These are phyloP conservation scores for Fusarium verticillioides DNA, from an alignment of 2,329 filamentous ascomycete genomes.

Conservation along the genomic window DNA sequence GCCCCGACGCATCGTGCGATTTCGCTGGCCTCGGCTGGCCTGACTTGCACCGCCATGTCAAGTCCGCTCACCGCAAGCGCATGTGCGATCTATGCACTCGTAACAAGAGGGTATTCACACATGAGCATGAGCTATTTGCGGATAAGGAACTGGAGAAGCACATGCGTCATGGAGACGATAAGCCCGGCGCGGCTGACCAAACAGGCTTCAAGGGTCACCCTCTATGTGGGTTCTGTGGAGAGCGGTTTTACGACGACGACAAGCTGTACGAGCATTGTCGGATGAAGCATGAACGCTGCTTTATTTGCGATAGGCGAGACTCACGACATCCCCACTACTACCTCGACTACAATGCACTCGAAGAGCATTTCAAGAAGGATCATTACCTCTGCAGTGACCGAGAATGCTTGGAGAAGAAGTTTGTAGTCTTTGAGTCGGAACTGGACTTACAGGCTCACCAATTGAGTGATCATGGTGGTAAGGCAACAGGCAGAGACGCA, in stretches of 20 bases:
- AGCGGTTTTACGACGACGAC: conserved; percentile 95
- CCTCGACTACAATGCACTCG: conserved; percentile 85
- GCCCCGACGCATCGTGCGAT: conserved; percentile 83
- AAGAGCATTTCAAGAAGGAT: conserved; percentile 86
- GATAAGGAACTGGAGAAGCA: conserved; percentile 84
- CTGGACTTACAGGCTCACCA: conserved; percentile 96
- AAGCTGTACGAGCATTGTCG: conserved; percentile 94
- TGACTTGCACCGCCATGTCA: conserved; percentile 78
- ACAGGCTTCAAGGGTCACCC: conserved; percentile 97
- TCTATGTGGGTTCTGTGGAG: conserved; percentile 90
- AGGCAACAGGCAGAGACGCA: conserved; percentile 84
- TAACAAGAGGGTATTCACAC: conserved; percentile 98
- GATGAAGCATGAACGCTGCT: conserved; percentile 93
- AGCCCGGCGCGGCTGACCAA: conserved; percentile 88
- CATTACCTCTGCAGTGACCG: conserved; percentile 87
- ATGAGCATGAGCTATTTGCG: conserved; percentile 94
- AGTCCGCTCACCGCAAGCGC: conserved; percentile 81
- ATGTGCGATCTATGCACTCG: conserved; percentile 92
- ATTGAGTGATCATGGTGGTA: conserved; percentile 85
- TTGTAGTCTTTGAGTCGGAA: conserved; percentile 94
- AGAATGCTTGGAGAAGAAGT: conserved; percentile 96
- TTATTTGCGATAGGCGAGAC: conserved; percentile 84
- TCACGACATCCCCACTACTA: conserved; percentile 88
- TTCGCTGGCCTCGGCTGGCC: conserved; percentile 78
- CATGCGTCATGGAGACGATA: conserved; percentile 90